A percentile compares a stretch with the other conserved stretches of the same genome.
These are phyloP conservation scores for Linderniella brevidens DNA, from an alignment of 257 asterid species.

Conservation along the genomic window DNA sequence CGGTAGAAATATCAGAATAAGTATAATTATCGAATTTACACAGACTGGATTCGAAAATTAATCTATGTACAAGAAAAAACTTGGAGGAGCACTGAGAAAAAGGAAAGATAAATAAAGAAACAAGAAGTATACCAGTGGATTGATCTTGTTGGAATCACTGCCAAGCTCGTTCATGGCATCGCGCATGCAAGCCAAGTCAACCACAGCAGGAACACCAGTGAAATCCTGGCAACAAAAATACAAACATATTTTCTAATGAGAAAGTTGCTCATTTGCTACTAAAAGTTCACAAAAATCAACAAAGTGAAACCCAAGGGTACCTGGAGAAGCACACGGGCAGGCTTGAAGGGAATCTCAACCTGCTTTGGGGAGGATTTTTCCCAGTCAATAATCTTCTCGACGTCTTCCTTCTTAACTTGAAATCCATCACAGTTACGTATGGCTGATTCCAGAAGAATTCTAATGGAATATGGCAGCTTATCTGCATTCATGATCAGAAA, in stretches of 20 bases:
- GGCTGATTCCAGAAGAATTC: slow-evolving; percentile 87
- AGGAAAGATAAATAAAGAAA: no score
- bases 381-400: slow-evolving; percentile 91
- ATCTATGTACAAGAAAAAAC: no score
- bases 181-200: slow-evolving; percentile 94
- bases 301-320: slow-evolving; percentile 22
- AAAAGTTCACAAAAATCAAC: not conserved
- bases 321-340: slow-evolving; percentile 92
- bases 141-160: slow-evolving; percentile 88
- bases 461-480: slow-evolving; percentile 83
- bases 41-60: no score
- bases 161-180: slow-evolving; percentile 95
- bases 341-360: slow-evolving; percentile 95
- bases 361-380: slow-evolving; percentile 62
- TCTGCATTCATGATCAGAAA: slow-evolving; percentile 23
- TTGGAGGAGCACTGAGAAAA: no score
- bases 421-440: slow-evolving; percentile 91
- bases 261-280: slow-evolving; percentile 1
- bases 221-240: slow-evolving; percentile 46
- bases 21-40: no score
- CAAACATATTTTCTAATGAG: slow-evolving; percentile 12
- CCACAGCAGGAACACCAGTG: slow-evolving; percentile 95
- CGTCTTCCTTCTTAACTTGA: slow-evolving; percentile 84
- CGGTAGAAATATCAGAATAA: no score
- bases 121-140: slow-evolving; percentile 58